A percentile compares a stretch with the other conserved stretches of the same genome.
phyloP scores from a whole-genome alignment of 768 basidiomycete genomes.

The Mycena galericulata region DNA sequence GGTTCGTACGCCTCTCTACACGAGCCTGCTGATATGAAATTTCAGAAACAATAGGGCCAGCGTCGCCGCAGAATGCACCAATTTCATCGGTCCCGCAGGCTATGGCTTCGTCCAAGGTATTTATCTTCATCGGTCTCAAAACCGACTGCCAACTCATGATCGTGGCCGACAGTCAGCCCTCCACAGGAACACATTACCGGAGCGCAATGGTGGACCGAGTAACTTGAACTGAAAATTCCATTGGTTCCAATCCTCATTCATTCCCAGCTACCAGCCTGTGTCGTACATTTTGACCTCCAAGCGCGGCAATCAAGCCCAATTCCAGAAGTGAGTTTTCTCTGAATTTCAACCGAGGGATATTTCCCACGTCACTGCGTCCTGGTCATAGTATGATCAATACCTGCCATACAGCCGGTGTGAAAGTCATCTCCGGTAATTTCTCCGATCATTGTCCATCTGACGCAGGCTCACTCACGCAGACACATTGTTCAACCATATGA shows the following conservation, averaged over 20 bases:
- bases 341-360: too few species aligned
- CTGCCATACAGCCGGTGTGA: constrained; percentile 67
- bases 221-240: too few species aligned
- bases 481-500: constrained; percentile 78
- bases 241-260: too few species aligned
- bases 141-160: too few species aligned
- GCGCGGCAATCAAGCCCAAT: constrained; percentile 53
- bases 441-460: too few species aligned
- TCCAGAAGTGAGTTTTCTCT: constrained; percentile 43
- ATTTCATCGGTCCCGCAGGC: constrained; percentile 58
- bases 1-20: too few species aligned
- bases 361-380: neutral
- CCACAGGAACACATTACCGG: constrained; percentile 52
- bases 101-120: constrained; percentile 57
- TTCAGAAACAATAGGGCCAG: constrained; percentile 47
- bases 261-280: constrained; percentile 60
- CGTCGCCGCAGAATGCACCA: constrained; percentile 56
- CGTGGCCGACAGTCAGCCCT: constrained; percentile 37
- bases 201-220: constrained; percentile 62
- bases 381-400: constrained; percentile 60
- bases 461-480: constrained; percentile 49
- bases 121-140: constrained; percentile 28
- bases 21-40: too few species aligned
- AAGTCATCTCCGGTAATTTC: constrained; percentile 62
- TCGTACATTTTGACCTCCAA: constrained; percentile 59